These are phyloP conservation scores for Fonsecaea erecta DNA, from an alignment of 2,329 filamentous ascomycete species.

Conservation along the genomic window DNA sequence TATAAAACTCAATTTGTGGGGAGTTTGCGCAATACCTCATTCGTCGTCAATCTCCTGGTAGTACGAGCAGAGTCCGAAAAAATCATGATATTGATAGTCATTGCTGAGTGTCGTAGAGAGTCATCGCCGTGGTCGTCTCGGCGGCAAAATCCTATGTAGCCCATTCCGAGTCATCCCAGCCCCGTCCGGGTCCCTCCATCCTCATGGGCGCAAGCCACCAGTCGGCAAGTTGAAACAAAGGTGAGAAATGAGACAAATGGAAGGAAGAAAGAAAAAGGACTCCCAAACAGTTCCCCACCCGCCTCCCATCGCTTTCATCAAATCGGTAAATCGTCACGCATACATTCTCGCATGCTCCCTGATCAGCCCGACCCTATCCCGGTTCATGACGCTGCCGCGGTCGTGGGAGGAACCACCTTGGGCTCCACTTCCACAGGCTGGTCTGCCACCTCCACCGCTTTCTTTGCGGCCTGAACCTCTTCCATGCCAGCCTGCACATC, in stretches of 20 bases:
- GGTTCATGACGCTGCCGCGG: constrained; percentile 19
- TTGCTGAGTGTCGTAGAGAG: background rate
- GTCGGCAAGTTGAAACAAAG: background rate
- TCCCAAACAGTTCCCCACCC: background rate
- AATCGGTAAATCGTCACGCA: constrained; percentile 6
- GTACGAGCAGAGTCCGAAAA: too few species aligned
- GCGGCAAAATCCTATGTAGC: background rate
- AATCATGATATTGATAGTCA: background rate
- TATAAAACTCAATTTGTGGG: constrained; percentile 14
- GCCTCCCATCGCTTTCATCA: background rate
- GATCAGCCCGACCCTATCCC: constrained; percentile 12
- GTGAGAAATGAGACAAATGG: background rate
- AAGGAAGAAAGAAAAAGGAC: background rate
- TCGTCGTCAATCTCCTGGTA: background rate
- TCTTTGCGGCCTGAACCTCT: constrained; percentile 45
- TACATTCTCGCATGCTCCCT: constrained; percentile 4
- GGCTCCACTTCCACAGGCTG: constrained; percentile 22
- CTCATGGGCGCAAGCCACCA: background rate
- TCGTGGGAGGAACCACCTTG: constrained; percentile 27
- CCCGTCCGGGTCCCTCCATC: background rate
- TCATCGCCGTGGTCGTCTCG: background rate
- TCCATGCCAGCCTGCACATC: constrained; percentile 49
- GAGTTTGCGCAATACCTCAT: background rate
- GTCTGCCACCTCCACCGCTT: constrained; percentile 31
- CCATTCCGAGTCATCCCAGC: background rate